A percentile compares a stretch with the other conserved stretches of the same genome.
Conservation (phyloP, 805 yeast genomes). For the Starmera quercuum region DNA sequence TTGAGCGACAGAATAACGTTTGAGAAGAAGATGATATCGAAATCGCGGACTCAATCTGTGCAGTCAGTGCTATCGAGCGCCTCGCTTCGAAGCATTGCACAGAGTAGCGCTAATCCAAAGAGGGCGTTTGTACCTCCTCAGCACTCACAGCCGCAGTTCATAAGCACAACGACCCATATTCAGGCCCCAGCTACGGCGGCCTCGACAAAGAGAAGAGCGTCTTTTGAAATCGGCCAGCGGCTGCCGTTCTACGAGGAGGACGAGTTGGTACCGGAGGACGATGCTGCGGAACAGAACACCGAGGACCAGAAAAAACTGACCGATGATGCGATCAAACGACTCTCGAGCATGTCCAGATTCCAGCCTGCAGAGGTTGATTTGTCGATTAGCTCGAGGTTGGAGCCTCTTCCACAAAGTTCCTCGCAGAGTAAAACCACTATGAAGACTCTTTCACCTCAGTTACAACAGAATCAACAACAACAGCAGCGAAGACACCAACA, state of each 20-base stretch:
- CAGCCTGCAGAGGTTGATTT: constrained; percentile 21
- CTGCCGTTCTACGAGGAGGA: constrained; percentile 28
- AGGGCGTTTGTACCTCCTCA: constrained; percentile 8
- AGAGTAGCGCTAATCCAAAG: constrained; percentile 16
- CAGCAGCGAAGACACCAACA: constrained; percentile 5
- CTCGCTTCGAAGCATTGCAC: constrained; percentile 72
- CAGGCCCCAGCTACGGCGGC: constrained; percentile 34
- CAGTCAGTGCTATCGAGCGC: constrained; percentile 45
- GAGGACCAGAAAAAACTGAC: constrained; percentile 28
- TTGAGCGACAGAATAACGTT: constrained; percentile 53
- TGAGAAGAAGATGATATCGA: constrained; percentile 57
- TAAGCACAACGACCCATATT: constrained; percentile 26
- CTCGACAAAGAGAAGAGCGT: constrained; percentile 23
- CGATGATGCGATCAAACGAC: constrained; percentile 29
- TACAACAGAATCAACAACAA: constrained; percentile 6
- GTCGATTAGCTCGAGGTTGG: constrained; percentile 3
- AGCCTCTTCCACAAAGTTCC: too few relatives aligned
- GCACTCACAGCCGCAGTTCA: constrained; percentile 16
- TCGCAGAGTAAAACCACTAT: too few relatives aligned
- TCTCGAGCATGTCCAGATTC: constrained; percentile 22
- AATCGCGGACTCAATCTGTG: constrained; percentile 29
- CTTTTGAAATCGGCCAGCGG: constrained; percentile 22
- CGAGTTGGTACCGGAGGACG: constrained; percentile 13
- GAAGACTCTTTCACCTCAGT: too few relatives aligned
- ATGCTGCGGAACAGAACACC: constrained; percentile 19